Conservation (phyloP, 2,329 filamentous ascomycete species). For the Cytospora piceae region DNA sequence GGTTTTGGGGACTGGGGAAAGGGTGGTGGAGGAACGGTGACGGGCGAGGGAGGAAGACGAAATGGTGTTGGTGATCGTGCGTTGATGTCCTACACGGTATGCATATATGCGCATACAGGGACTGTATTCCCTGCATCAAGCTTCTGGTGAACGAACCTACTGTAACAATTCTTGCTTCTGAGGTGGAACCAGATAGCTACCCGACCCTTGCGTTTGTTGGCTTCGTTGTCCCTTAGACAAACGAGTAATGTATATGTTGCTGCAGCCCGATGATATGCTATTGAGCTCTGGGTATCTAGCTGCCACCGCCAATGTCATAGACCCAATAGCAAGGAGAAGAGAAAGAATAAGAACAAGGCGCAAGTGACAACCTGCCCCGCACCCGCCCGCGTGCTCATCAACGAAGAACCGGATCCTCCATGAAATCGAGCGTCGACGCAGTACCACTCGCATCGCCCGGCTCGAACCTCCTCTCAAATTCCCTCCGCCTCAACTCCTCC, state of each 20-base stretch:
- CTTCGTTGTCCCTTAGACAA: background rate
- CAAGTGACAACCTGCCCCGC: background rate
- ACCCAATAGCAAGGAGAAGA: background rate
- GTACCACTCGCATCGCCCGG: slow-evolving; percentile 21
- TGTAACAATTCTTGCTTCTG: background rate
- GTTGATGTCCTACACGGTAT: too few species aligned
- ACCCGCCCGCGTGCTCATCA: background rate
- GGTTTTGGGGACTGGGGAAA: too few species aligned
- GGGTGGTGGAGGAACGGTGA: background rate
- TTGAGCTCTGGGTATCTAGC: background rate
- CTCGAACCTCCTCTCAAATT: slow-evolving; percentile 24
- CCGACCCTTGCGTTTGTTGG: background rate
- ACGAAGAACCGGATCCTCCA: slow-evolving; percentile 29
- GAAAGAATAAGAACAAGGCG: background rate
- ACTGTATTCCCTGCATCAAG: background rate
- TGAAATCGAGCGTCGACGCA: slow-evolving; percentile 32
- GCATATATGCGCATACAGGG: background rate
- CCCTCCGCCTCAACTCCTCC: slow-evolving; percentile 38
- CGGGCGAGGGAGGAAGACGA: background rate
- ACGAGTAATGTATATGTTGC: background rate
- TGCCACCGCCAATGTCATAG: background rate
- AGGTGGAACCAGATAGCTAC: background rate
- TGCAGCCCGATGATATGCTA: background rate
- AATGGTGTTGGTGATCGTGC: background rate
- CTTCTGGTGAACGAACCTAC: background rate